Percentiles rank a stretch among this genome's conserved stretches.
phyloP scores from a whole-genome alignment of 106 monocot species.

The Phalaenopsis aphrodite region DNA sequence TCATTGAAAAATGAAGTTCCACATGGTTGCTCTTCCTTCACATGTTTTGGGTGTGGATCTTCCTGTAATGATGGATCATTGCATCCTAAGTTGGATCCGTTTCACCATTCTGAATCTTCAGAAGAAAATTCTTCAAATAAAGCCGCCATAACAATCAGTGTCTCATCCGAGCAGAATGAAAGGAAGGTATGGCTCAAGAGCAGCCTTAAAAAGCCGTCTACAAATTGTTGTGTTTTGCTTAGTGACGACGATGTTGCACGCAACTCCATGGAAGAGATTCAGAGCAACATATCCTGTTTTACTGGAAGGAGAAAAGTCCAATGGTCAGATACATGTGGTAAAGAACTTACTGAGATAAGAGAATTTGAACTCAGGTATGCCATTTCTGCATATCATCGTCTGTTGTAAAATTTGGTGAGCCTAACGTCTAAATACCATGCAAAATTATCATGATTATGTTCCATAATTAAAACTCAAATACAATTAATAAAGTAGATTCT shows the following conservation, averaged over 20 bases:
- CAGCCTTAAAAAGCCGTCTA: constrained; percentile 38
- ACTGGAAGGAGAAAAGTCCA: constrained; percentile 46
- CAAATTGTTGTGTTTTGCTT: constrained; percentile 1
- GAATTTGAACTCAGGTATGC: constrained; percentile 84
- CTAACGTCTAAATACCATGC: not conserved
- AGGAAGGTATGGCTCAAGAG: constrained; percentile 51
- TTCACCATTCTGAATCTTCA: constrained; percentile 17
- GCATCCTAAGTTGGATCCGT: constrained; percentile 7
- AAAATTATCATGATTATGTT: not conserved
- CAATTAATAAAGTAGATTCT: not conserved
- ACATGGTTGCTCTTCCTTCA: constrained; percentile 42
- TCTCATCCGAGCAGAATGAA: constrained; percentile 24
- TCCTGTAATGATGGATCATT: constrained; percentile 2
- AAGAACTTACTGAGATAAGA: constrained; percentile 71
- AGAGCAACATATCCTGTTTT: constrained; percentile 5
- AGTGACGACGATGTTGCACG: constrained; percentile 6
- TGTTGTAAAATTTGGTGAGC: not conserved
- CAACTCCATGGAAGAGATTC: constrained; percentile 14
- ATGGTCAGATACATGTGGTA: constrained; percentile 88
- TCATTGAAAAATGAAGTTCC: constrained; percentile 29
- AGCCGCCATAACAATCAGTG: constrained; percentile 7
- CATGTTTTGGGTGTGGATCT: constrained; percentile 61
- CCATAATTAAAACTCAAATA: not conserved
- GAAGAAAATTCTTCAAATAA: constrained; percentile 20
- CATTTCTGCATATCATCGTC: not conserved